Percentiles rank a stretch among this genome's conserved stretches.
phyloP scores from a whole-genome alignment of 371 early-diverging fungal species.

The Sporodiniella umbellata region DNA sequence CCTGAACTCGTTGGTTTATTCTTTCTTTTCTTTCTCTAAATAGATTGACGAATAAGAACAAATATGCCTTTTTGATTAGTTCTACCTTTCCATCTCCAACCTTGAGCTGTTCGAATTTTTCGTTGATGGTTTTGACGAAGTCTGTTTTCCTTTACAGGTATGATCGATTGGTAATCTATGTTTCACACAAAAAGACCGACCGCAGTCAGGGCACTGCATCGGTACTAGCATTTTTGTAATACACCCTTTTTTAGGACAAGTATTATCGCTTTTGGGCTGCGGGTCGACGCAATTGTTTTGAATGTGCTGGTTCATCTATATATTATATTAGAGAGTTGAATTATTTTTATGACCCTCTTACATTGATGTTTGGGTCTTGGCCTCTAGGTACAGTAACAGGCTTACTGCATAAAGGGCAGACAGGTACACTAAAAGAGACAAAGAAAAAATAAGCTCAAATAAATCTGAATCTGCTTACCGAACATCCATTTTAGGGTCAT shows the following conservation, averaged over 20 bases:
- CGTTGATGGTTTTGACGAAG: not conserved
- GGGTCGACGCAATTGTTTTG: slow-evolving; percentile 55
- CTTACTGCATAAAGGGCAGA: slow-evolving; percentile 60
- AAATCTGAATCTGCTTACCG: slow-evolving; percentile 20
- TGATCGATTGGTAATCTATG: slow-evolving; percentile 64
- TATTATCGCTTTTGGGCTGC: slow-evolving; percentile 44
- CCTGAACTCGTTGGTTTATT: slow-evolving; percentile 23
- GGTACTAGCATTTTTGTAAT: slow-evolving; percentile 56
- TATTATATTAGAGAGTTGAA: too few species aligned
- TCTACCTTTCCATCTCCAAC: slow-evolving; percentile 22
- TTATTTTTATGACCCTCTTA: slow-evolving; percentile 6
- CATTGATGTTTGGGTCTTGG: slow-evolving; percentile 61
- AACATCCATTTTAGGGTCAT: slow-evolving; percentile 47
- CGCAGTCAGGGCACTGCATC: slow-evolving; percentile 55
- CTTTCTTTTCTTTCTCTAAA: slow-evolving; percentile 17
- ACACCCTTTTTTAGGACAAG: slow-evolving; percentile 54
- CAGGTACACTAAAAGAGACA: slow-evolving; percentile 48
- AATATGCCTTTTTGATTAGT: not conserved
- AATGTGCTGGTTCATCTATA: slow-evolving; percentile 60
- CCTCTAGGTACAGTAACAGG: slow-evolving; percentile 65
- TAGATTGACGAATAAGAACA: not conserved
- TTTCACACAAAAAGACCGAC: slow-evolving; percentile 59
- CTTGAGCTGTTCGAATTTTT: slow-evolving; percentile 12
- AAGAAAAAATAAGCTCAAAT: not conserved
- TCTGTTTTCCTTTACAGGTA: slow-evolving; percentile 39